Evolutionary conservation across 495 filamentous ascomycete genomes (phyloP), one percentile per base, ranked within the genome.

Genomic region (Penicillium paradoxum): DNA sequence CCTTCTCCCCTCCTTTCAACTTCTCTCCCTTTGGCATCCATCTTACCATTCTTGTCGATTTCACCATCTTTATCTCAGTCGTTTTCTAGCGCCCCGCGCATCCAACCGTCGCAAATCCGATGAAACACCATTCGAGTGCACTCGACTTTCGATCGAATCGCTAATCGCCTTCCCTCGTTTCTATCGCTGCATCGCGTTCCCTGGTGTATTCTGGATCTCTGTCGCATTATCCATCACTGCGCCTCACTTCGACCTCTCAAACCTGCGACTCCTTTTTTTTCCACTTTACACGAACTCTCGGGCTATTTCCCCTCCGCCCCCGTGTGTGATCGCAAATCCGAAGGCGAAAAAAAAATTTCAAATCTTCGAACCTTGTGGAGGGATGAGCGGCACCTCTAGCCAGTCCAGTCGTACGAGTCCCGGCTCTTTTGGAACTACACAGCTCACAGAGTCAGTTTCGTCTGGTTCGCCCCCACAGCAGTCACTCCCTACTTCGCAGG

Each of bases 361-460:
- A 49, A 43, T 51, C 45, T 48, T 45, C 17, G 30, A 53, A 36
- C 33, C 63, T 59, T 48, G 65, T 65, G 58, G 49, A 77, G 72
- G 72, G 58, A 77, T 77, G 73, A 74, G 71, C 68, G 67, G 70
- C 64, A 75, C 66, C 63, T 74, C 71, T 53, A 74, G 67, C 52
- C 73, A 74, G 65, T 74, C 72, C 38, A 74, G 67, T 71, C 72
- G 71, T 60, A 73, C 72, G 55, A 77, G 73, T 65, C 71, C 73
- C 58, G 71, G 72, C 58, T 77, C 73, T 57, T 71, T 69, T 54
- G 69, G 66, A 57, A 76, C 70, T 53, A 66, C 68, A 27, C 74
- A 77, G 49, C 74, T 71, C 63, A 73, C 72, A 15, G 67, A 71
- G 46, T 74, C 73, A 25, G 71, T 73, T 21, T 75, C 75, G 11